Base-by-base conservation (phyloP, 2,329 filamentous ascomycete genomes). In the Canariomyces notabilis region DNA sequence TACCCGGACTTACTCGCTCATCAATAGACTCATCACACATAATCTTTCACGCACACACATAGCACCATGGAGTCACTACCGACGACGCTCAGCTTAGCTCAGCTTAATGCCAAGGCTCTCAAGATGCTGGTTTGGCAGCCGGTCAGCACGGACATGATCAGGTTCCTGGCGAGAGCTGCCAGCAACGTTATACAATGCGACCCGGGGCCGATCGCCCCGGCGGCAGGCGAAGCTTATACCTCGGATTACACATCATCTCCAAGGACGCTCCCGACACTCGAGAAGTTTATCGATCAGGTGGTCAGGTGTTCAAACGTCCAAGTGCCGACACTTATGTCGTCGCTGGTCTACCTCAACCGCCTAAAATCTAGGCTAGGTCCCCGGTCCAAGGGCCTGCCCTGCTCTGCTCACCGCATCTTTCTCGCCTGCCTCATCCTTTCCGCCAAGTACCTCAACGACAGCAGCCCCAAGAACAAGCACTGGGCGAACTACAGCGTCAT, bases 381-480 rank as follows among this genome's bases (percentile, higher is more conserved):
- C 49, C 89, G 95, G 64, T 91, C 93, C 59, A 95, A 95, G 72
- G 93, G 93, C 55, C 88, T 97, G 71, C 84, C 87, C 59, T 97
- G 93, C 76, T 97, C 93, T 19, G 89, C 91, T 37, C 93, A 98
- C 74, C 86, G 93, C 60, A 97, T 98, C 76, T 97, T 98, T 72
- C 79, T 98, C 39, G 91, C 88, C 34, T 75, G 87, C 14, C 82
- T 91, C 56, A 93, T 93, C 62, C 75, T 85, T 37, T 83, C 93
- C 1, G 91, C 93, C 59, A 98, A 98, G 82, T 96, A 96, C 68
- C 79, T 97, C 58, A 97, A 98, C 67, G 93, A 97, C 75, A 95
- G 89, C 51, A 96, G 89, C 11, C 93, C 93, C 53, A 97, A 97
- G 83, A 98, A 98, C 80, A 97, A 97, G 82, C 93, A 98, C 77